Evolutionary conservation across 1,284 basidiomycete species (phyloP), one percentile per base, ranked within the genome.

Genomic region (Mrakiaceae sp.): DNA sequence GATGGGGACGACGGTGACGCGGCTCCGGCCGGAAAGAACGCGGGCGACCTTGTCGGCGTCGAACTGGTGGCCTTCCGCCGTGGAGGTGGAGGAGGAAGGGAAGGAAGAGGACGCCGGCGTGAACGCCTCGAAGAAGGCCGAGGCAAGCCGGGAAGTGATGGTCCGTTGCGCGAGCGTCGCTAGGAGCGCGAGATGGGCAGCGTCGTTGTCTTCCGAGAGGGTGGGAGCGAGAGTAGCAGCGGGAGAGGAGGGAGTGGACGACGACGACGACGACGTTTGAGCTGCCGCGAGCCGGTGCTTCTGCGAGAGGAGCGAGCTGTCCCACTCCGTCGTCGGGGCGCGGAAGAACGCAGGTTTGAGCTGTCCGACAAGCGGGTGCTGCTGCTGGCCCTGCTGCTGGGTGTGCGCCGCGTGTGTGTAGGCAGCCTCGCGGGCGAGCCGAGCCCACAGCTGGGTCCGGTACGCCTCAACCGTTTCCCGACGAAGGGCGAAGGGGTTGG

Each of bases 391-490:
- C 58, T 49, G 10, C 58, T 62, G 10, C 74, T 76, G 43, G 57
- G 69, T 43, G 16, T 42, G 12, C 14, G 16, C 39, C n/a, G 46
- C 52, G 4, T 58, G 43, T 12, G 44, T 53, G 50, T 56, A 61
- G 40, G 73, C 72, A 7, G 75, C 76, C 60, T 77, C 77, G 46
- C 75, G 70, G 0, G 87, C 87, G 82, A 92, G 87, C 75, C 86
- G 83, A 49, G 84, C 83, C 90, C 89, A 92, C 1, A 92, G 79
- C 70, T 92, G 90, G 86, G 90, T 89, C 48, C 90, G 82, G 70
- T 82, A 91, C 74, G 83, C 81, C 76, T 93, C 90, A 71, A 91
- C 79, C 7, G 82, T 66, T 43, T 50, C 60, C 10, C 58, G 84
- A 79, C 88, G 89, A 78, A 90, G 82, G 5, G 85, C 87, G 77